Evolutionary conservation across 331 rosid species (phyloP), one percentile per base, ranked within the genome.

Genomic region (Rhamnella rubrinervis): DNA sequence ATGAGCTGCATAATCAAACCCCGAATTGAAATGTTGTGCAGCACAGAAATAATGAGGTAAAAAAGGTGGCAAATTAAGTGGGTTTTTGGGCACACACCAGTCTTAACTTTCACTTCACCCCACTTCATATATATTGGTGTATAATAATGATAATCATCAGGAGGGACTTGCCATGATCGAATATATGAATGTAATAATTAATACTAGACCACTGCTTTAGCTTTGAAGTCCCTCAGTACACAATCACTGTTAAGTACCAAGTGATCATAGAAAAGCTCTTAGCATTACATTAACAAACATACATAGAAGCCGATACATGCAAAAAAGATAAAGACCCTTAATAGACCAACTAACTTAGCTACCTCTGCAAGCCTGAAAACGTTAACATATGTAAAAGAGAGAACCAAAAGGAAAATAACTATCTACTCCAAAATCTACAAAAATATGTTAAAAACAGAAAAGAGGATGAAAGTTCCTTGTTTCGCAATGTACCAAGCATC

Each of bases 351-450:
- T 40, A 75, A 61, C 53, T 51, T 61, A 50, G 39, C 69, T 39
- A 55, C 38, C 72, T 69, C 46, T 13, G 31, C 56, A 70, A 70
- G 71, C 66, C 17, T 16, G 37, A 62, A 59, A 53, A 14, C 5
- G 55, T 55, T 63, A 74, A 31, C 56, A 51, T 49, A 40, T 39
- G 46, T 41, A 73, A 69, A 74, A 41, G 67, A 41, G 67, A 47
- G 26, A 63, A 62, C 47, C 13, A 31, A 47, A n/a, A 31, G 20
- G 37, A n/a, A 75, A 71, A 71, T 68, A 59, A 71, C 76, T 23
- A 74, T 16, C 47, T 13, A 52, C 14, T 21, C 46, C 19, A 67
- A 62, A 56, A 56, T 78, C 63, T 71, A 70, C 84, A 84, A 39
- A 61, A 76, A 73, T 66, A 81, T 44, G 14, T 44, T 2, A 44